phyloP scores from a whole-genome alignment of 768 basidiomycete species.

The Polyporus arcularius region DNA sequence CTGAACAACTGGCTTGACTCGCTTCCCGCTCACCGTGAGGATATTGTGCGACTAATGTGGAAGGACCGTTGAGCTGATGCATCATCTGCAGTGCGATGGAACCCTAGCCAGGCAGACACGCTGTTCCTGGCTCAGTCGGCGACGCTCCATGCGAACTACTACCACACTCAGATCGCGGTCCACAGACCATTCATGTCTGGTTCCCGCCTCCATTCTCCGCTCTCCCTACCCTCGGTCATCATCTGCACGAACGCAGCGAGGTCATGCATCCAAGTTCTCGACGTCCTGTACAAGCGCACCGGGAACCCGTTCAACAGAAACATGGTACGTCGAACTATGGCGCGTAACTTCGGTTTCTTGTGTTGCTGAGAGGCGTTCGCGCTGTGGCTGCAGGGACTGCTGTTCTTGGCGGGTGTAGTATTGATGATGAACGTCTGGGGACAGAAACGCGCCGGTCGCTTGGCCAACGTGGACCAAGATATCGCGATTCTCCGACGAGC shows the following conservation, averaged over 20 bases:
- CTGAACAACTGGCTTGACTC: slow-evolving; percentile 79
- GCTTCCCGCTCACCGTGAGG: slow-evolving; percentile 57
- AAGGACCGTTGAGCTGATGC: slow-evolving; percentile 17
- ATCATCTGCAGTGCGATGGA: slow-evolving; percentile 26
- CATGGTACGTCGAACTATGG: background rate
- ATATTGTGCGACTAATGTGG: slow-evolving; percentile 19
- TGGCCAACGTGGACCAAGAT: slow-evolving; percentile 34
- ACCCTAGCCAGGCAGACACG: slow-evolving; percentile 33
- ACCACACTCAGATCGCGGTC: slow-evolving; percentile 59
- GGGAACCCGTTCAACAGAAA: slow-evolving; percentile 2
- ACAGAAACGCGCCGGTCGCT: slow-evolving; percentile 33
- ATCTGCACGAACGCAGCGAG: slow-evolving; percentile 85
- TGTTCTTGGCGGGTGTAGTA: slow-evolving; percentile 46
- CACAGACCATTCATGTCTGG: slow-evolving; percentile 77
- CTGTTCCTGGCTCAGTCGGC: slow-evolving; percentile 36
- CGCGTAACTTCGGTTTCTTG: no score
- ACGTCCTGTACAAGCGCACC: slow-evolving; percentile 40
- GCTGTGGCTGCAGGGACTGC: slow-evolving; percentile 18
- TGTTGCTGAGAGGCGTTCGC: no score
- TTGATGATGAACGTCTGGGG: slow-evolving; percentile 53
- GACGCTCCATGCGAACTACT: slow-evolving; percentile 41
- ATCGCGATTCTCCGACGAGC: slow-evolving; percentile 43
- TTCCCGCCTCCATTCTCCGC: slow-evolving; percentile 46
- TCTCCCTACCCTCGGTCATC: slow-evolving; percentile 64
- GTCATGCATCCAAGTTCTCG: slow-evolving; percentile 70